These are phyloP conservation scores for Penicillium alfredii DNA, from an alignment of 495 filamentous ascomycete species.

Conservation along the genomic window DNA sequence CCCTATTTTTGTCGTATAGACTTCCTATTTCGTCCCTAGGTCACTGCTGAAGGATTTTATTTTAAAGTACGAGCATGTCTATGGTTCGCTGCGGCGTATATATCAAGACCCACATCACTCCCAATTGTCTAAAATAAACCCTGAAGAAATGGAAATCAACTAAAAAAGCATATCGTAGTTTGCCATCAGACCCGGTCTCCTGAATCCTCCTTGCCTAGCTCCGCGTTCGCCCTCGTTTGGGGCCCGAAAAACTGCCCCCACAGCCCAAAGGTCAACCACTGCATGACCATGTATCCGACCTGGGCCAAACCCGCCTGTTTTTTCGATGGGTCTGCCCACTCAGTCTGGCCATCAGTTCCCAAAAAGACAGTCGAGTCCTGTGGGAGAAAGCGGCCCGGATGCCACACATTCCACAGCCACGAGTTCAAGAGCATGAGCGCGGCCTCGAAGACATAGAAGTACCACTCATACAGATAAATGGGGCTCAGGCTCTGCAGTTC, in stretches of 20 bases:
- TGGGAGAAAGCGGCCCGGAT: slow-evolving; percentile 52
- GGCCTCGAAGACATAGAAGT: slow-evolving; percentile 60
- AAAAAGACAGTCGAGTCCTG: slow-evolving; percentile 48
- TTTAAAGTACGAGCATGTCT: too few relatives aligned
- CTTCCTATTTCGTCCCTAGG: too few relatives aligned
- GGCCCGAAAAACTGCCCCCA: slow-evolving; percentile 2
- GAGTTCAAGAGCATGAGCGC: slow-evolving; percentile 51
- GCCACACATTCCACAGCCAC: slow-evolving; percentile 46
- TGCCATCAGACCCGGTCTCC: too few relatives aligned
- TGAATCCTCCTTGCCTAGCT: too few relatives aligned
- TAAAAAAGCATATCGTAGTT: too few relatives aligned
- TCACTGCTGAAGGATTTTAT: too few relatives aligned
- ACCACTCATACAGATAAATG: slow-evolving; percentile 55
- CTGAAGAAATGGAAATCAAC: too few relatives aligned
- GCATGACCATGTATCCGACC: background rate
- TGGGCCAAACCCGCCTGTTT: slow-evolving; percentile 30
- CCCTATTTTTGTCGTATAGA: too few relatives aligned
- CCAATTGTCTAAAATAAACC: too few relatives aligned
- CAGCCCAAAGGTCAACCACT: slow-evolving; percentile 3
- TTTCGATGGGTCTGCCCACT: slow-evolving; percentile 41
- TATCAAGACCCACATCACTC: too few relatives aligned
- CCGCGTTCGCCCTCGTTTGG: too few relatives aligned
- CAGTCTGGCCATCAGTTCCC: slow-evolving; percentile 48
- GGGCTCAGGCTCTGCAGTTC: slow-evolving; percentile 32
- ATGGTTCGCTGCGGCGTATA: too few relatives aligned